Conservation (phyloP, 148 eudicot species). For the Arbutus unedo region DNA sequence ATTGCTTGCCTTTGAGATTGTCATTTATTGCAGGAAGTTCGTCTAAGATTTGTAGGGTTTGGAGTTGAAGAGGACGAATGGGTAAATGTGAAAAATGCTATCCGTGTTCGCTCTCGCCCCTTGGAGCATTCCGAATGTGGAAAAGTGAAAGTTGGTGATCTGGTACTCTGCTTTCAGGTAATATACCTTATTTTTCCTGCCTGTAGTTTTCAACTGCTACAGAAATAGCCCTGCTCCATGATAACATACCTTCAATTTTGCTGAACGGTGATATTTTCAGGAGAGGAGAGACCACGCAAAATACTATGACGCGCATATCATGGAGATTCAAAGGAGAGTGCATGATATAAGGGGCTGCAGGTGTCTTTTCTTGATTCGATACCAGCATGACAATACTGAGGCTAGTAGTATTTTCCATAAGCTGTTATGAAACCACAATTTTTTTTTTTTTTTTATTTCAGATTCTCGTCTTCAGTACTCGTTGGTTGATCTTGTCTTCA, state of each 20-base stretch:
- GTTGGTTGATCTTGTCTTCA: neutral
- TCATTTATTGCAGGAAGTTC: conserved; percentile 64
- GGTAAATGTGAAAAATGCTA: conserved; percentile 55
- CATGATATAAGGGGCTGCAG: conserved; percentile 96
- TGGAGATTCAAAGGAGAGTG: conserved; percentile 58
- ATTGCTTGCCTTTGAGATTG: neutral
- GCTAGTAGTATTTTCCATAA: conserved; percentile 29
- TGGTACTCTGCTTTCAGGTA: conserved; percentile 88
- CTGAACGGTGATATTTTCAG: conserved; percentile 29
- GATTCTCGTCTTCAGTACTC: neutral
- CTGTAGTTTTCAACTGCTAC: neutral
- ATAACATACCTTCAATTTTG: neutral
- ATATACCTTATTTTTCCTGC: neutral
- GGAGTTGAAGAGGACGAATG: conserved; percentile 90
- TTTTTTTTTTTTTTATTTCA: neutral
- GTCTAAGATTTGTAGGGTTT: conserved; percentile 78
- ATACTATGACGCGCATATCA: conserved; percentile 67
- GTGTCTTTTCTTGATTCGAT: conserved; percentile 76
- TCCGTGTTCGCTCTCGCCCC: conserved; percentile 75
- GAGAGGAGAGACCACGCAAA: conserved; percentile 71
- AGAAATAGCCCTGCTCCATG: neutral
- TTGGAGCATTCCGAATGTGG: conserved; percentile 76
- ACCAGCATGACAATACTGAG: conserved; percentile 66
- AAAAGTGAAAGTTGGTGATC: conserved; percentile 62
- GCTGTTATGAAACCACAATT: neutral